A percentile compares a stretch with the other conserved stretches of the same genome.
Evolutionary conservation across 345 rosid species (phyloP).

Genomic region (Garcia nutans): DNA sequence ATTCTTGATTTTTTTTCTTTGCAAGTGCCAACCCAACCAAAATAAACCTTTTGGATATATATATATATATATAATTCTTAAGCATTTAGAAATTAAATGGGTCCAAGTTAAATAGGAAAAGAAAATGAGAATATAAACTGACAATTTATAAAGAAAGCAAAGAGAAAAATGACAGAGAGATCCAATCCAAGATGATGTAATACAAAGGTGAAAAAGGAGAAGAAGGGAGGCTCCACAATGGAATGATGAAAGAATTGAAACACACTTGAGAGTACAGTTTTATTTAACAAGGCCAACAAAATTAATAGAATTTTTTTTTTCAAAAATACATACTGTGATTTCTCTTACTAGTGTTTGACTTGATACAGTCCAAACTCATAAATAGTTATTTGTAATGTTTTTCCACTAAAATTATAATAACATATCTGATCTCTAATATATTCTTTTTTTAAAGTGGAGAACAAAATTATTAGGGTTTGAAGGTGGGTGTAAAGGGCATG

Average conservation of each 20-base stretch:
- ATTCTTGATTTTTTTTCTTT: too few species aligned
- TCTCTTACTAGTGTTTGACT: constrained; percentile 36
- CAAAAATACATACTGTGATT: background rate
- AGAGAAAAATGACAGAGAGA: constrained; percentile 6
- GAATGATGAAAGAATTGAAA: constrained; percentile 77
- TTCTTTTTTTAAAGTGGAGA: constrained; percentile 43
- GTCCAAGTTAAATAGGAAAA: background rate
- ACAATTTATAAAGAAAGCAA: background rate
- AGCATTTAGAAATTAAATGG: background rate
- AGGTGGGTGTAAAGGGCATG: constrained; percentile 42
- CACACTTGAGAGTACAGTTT: constrained; percentile 31
- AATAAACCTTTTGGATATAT: background rate
- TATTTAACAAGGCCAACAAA: constrained; percentile 5
- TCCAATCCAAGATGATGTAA: constrained; percentile 25
- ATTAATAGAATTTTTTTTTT: constrained; percentile 12
- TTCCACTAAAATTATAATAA: constrained; percentile 12
- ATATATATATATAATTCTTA: too few species aligned
- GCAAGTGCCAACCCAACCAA: background rate
- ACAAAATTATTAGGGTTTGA: constrained; percentile 55
- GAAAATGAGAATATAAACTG: background rate
- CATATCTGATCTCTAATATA: constrained; percentile 1
- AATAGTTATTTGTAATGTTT: background rate
- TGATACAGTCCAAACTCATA: constrained; percentile 11
- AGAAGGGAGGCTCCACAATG: constrained; percentile 42
- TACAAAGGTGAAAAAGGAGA: constrained; percentile 13